Conservation (phyloP, 2,329 filamentous ascomycete species). For the Sclerotinia borealis region DNA sequence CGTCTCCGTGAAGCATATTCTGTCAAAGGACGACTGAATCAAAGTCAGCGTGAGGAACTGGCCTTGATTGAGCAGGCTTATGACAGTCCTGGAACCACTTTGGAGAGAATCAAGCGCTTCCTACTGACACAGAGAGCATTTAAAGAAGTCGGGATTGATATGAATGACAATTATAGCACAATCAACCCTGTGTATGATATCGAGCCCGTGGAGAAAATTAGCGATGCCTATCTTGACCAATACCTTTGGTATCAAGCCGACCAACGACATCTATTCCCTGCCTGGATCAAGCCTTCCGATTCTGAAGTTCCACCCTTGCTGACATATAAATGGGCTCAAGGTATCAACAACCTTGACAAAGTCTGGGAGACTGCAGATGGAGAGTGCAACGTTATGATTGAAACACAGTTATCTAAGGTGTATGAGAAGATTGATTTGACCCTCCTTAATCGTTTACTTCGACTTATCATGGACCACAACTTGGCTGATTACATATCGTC, state of each 20-base stretch:
- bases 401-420: constrained; percentile 97
- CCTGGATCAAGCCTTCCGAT: constrained; percentile 98
- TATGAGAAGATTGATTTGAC: constrained; percentile 99
- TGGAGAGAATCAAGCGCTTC: constrained; percentile 96
- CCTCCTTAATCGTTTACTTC: constrained; percentile 82
- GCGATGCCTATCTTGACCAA: constrained; percentile 95
- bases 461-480: constrained; percentile 99
- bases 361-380: constrained; percentile 93
- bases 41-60: constrained; percentile 94
- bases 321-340: constrained; percentile 98
- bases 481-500: constrained; percentile 97
- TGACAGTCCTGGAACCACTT: constrained; percentile 90
- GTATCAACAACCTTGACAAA: constrained; percentile 94
- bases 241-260: constrained; percentile 99
- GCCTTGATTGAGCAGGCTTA: constrained; percentile 98
- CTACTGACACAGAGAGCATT: constrained; percentile 94
- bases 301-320: constrained; percentile 92
- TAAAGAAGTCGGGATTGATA: constrained; percentile 98
- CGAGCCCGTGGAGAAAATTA: constrained; percentile 99
- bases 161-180: constrained; percentile 99
- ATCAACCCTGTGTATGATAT: constrained; percentile 99
- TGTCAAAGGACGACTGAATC: constrained; percentile 92
- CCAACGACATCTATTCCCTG: constrained; percentile 91
- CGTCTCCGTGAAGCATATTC: constrained; percentile 92
- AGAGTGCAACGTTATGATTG: constrained; percentile 97